Evolutionary conservation across 2,329 filamentous ascomycete species (phyloP), one percentile per base, ranked within the genome.

Genomic region (Penicillium psychrosexuale): DNA sequence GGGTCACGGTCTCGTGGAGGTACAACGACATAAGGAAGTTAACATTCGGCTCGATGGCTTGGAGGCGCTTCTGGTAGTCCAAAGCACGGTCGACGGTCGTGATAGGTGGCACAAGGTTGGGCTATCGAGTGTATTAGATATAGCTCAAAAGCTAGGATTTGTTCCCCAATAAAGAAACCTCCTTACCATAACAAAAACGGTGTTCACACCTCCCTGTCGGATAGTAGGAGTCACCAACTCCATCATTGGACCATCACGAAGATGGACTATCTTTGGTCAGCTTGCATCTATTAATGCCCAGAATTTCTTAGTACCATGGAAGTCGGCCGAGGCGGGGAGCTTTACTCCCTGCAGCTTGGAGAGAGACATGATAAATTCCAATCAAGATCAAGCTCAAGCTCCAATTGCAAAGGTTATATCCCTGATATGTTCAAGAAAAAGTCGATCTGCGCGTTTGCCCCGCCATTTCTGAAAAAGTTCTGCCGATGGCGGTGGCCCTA

Each of bases 1-100:
- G 84, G 0, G 85, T 89, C 49, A 89, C 78, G 22, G 80, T 82
- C 11, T 80, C 76, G 67, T 89, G 85, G 51, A 81, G 79, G 66
- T 84, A 91, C 40, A 91, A 79, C 1, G 88, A 87, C 87, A 91
- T 90, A 56, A 91, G 81, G 66, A 84, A 91, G 56, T 81, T 82
- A 56, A 90, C 83, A 48, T 80, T 78, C 2, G 83, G 80, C 47
- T 85, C 83, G 57, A 88, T 75, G 40, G 80, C 78, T 61, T 82
- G 76, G 15, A 91, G 77, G 43, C 81, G 78, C 27, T 77, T 70
- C 70, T 85, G 81, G 74, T 91, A 91, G 39, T 84, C 83, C 24
- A 90, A 75, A 8, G 85, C 88, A 70, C 84, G 77, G 44, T 76
- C 75, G 40, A 86, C 82, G 19, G 80, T 84, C 13, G 82, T 86